Evolutionary conservation across 169 alveolate species (phyloP).

Genomic region (Babesia gibsoni): DNA sequence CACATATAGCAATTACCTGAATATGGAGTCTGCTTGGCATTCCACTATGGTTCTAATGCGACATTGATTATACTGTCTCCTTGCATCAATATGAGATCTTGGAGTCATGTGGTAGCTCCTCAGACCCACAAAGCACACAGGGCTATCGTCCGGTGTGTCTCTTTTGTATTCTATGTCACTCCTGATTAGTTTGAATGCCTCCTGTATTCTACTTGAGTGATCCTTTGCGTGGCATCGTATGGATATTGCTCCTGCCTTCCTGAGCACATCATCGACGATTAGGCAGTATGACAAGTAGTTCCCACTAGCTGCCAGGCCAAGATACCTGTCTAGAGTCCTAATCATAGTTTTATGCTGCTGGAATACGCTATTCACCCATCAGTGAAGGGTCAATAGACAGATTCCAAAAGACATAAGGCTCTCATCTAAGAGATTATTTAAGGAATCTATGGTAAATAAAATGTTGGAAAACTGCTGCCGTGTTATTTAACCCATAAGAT

Average conservation of each 20-base stretch:
- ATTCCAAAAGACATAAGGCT: no score
- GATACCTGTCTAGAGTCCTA: constrained; percentile 20
- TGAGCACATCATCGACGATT: constrained; percentile 20
- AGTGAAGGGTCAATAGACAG: no score
- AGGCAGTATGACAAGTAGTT: constrained; percentile 47
- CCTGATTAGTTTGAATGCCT: constrained; percentile 33
- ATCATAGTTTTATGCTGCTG: no score
- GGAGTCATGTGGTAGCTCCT: constrained; percentile 19
- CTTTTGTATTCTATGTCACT: not conserved
- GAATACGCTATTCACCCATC: no score
- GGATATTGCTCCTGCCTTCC: constrained; percentile 45
- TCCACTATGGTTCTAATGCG: constrained; percentile 59
- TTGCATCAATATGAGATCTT: constrained; percentile 8
- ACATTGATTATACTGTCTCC: constrained; percentile 38
- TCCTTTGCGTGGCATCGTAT: constrained; percentile 21
- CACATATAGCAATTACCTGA: constrained; percentile 22
- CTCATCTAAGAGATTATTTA: no score
- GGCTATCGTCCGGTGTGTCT: not conserved
- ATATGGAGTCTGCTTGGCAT: constrained; percentile 30
- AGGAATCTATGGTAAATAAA: no score
- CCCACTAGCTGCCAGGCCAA: constrained; percentile 48
- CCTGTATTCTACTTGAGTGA: constrained; percentile 16
- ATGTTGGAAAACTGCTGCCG: no score
- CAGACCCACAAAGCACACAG: constrained; percentile 41
- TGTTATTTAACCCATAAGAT: no score